These are phyloP conservation scores for Fusarium decemcellulare DNA, from an alignment of 2,329 filamentous ascomycete genomes.

Conservation along the genomic window DNA sequence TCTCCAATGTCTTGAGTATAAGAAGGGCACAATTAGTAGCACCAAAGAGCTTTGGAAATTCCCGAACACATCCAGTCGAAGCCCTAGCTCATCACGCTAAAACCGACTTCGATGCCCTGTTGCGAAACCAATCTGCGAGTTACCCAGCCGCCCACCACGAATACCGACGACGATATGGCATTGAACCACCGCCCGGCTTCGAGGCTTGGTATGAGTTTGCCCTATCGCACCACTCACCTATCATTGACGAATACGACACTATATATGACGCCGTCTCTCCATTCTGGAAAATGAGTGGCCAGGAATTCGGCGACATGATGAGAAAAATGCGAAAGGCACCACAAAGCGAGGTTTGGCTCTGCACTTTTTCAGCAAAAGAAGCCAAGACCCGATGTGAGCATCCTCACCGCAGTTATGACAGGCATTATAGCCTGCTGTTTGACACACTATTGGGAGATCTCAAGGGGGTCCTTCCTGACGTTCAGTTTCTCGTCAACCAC, in stretches of 20 bases:
- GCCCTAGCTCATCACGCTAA: conserved; percentile 48
- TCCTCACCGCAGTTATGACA: conserved; percentile 50
- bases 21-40: conserved; percentile 21
- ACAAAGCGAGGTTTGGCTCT: conserved; percentile 56
- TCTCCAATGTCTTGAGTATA: conserved; percentile 48
- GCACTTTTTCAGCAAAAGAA: conserved; percentile 45
- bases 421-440: conserved; percentile 51
- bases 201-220: conserved; percentile 62
- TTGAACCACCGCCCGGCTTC: conserved; percentile 63
- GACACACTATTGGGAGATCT: conserved; percentile 48
- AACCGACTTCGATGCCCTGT: conserved; percentile 47
- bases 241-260: conserved; percentile 66
- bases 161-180: conserved; percentile 59
- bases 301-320: conserved; percentile 50
- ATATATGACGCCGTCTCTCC: conserved; percentile 58
- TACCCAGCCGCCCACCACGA: conserved; percentile 54
- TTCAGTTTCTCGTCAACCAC: conserved; percentile 61
- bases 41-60: conserved; percentile 3
- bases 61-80: conserved; percentile 54
- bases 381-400: conserved; percentile 53
- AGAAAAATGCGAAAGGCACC: conserved; percentile 36
- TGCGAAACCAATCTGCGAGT: conserved; percentile 55
- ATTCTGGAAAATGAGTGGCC: conserved; percentile 56
- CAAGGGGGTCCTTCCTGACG: conserved; percentile 49
- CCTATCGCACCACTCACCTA: conserved; percentile 52